Evolutionary conservation across 805 yeast genomes (phyloP), one percentile per base, ranked within the genome.

Genomic region (Schwanniomyces sp.): DNA sequence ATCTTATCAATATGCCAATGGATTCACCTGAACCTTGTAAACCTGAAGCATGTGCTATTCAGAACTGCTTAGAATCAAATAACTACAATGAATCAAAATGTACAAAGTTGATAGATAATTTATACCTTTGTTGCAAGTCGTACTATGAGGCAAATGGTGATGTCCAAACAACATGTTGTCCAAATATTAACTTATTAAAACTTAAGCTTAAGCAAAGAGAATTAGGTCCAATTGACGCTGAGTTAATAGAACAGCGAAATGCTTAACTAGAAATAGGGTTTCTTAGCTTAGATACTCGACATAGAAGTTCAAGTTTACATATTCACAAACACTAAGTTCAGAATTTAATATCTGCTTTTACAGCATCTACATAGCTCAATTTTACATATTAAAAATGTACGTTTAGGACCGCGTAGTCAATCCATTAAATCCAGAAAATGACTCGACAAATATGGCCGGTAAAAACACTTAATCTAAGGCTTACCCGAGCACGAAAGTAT

Each of bases 401-500:
- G 88, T 84, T 80, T 78, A 77, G 85, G 83, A 80, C 90, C 86
- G 89, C 89, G 81, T 78, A 75, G 81, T 70, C 73, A 64, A 63
- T 62, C 74, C 69, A 74, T 53, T 49, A 51, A 59, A 58, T 51
- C 57, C 59, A 56, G 57, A 62, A 59, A 69, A 28, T 39, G 74
- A 77, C 79, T 72, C 84, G 85, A 75, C 85, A 75, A 70, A 68
- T 55, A 62, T 76, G 78, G 80, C 80, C 77, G 76, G 67, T 64
- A 64, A 67, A 76, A 76, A 79, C 72, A 59, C 58, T 81, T 71
- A 48, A 70, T 88, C 91, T 88, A 79, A 86, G 94, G 87, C 88
- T 74, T 72, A 87, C 94, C 94, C 94, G 91, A 88, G 96, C 96
- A 88, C 96, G 88, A 79, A 79, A 72, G 53, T 64, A 67, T 64